Conservation (phyloP, 23 red algal genomes). For the Gracilaria vermiculophylla region DNA sequence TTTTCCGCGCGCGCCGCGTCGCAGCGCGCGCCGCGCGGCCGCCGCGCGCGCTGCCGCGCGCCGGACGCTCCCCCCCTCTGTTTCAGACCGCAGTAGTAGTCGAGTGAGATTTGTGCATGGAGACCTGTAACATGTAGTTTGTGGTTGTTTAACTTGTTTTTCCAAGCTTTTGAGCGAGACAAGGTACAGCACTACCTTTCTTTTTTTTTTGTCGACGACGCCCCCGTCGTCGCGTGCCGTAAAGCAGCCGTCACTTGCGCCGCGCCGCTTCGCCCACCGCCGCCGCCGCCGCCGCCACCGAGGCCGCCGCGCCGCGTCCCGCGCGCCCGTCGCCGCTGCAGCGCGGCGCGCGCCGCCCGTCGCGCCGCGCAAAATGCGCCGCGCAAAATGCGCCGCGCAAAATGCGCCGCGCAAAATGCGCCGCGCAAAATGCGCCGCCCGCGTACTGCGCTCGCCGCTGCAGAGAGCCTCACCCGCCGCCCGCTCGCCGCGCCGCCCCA, state of each 20-base stretch:
- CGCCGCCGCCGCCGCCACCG: too few species aligned
- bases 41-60: background rate
- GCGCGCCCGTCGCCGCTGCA: background rate
- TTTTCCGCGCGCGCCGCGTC: too few species aligned
- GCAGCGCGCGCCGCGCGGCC: background rate
- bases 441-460: too few species aligned
- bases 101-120: slow-evolving; percentile 31
- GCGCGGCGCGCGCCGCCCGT: background rate
- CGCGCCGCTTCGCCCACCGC: too few species aligned
- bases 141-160: slow-evolving; percentile 24
- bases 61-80: background rate
- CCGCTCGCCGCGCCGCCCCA: too few species aligned
- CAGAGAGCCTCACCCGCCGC: too few species aligned
- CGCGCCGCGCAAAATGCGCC: background rate
- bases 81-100: background rate
- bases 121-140: slow-evolving; percentile 11
- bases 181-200: background rate
- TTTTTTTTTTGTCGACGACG: background rate
- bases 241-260: too few species aligned
- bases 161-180: slow-evolving; percentile 6
- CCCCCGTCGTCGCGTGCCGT: too few species aligned
- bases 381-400: too few species aligned
- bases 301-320: too few species aligned
- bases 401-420: too few species aligned
- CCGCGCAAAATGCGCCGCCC: too few species aligned